These are phyloP conservation scores for Tylopilus felleus DNA, from an alignment of 768 basidiomycete species.

Conservation along the genomic window DNA sequence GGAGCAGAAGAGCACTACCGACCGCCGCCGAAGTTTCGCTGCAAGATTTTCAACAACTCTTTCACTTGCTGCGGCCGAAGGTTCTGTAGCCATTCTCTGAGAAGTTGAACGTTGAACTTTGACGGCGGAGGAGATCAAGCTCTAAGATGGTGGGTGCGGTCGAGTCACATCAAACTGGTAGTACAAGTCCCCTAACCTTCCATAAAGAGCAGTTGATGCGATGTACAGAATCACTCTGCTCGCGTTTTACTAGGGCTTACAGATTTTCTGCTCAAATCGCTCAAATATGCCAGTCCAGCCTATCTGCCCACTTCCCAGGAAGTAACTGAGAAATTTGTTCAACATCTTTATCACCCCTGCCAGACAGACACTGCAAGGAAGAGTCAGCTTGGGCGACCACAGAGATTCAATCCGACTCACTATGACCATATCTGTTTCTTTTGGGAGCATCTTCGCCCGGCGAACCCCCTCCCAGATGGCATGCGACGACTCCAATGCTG, in stretches of 20 bases:
- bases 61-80: conserved; percentile 40
- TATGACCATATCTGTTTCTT: conserved; percentile 85
- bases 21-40: conserved; percentile 70
- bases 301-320: conserved; percentile 91
- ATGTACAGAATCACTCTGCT: background rate
- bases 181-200: conserved; percentile 7
- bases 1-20: conserved; percentile 30
- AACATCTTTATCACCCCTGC: conserved; percentile 97
- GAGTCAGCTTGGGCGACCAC: conserved; percentile 9
- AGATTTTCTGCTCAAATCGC: background rate
- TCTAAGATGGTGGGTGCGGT: background rate
- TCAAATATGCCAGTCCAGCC: conserved; percentile 86
- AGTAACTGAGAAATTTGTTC: conserved; percentile 92
- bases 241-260: no score
- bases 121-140: background rate
- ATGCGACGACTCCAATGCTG: conserved; percentile 93
- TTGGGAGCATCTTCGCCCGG: conserved; percentile 78
- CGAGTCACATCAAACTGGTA: background rate
- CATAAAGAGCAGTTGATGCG: conserved; percentile 12
- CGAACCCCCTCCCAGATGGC: conserved; percentile 92
- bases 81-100: conserved; percentile 43
- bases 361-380: conserved; percentile 73
- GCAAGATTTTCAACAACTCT: conserved; percentile 67
- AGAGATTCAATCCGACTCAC: conserved; percentile 47
- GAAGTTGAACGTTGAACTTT: background rate